Percentiles rank a stretch among this genome's conserved stretches.
phyloP scores from a whole-genome alignment of 805 yeast species.

The Candida ortonii region DNA sequence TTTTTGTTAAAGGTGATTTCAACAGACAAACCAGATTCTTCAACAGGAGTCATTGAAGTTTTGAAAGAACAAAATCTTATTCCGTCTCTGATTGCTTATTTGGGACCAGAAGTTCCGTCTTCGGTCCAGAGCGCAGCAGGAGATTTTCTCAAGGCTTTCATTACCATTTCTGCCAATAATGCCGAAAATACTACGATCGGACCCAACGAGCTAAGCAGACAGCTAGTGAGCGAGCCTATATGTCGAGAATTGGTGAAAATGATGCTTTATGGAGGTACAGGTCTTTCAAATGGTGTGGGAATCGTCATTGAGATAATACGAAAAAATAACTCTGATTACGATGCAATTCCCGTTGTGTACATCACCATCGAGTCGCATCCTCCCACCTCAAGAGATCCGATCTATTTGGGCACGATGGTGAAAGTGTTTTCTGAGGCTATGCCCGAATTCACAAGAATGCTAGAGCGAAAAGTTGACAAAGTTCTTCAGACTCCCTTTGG shows the following conservation, averaged over 20 bases:
- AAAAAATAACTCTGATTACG: slow-evolving; percentile 95
- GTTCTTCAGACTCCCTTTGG: slow-evolving; percentile 64
- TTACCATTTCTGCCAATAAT: slow-evolving; percentile 90
- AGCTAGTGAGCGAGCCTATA: slow-evolving; percentile 74
- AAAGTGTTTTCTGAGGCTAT: slow-evolving; percentile 72
- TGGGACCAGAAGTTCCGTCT: slow-evolving; percentile 65
- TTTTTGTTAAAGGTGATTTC: slow-evolving; percentile 84
- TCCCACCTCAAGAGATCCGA: slow-evolving; percentile 89
- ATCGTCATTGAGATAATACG: slow-evolving; percentile 91
- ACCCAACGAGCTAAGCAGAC: slow-evolving; percentile 90
- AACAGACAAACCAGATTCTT: slow-evolving; percentile 85
- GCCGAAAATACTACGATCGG: slow-evolving; percentile 91
- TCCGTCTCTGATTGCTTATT: slow-evolving; percentile 64
- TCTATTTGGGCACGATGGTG: slow-evolving; percentile 84
- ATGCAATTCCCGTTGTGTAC: slow-evolving; percentile 78
- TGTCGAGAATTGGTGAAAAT: slow-evolving; percentile 65
- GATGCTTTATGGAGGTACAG: slow-evolving; percentile 82
- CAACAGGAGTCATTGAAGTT: slow-evolving; percentile 81
- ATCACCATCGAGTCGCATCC: slow-evolving; percentile 86
- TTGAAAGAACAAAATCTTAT: slow-evolving; percentile 72
- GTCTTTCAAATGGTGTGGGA: slow-evolving; percentile 91
- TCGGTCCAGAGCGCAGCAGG: slow-evolving; percentile 90
- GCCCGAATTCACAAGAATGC: slow-evolving; percentile 63
- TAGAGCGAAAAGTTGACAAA: slow-evolving; percentile 39
- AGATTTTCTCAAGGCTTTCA: slow-evolving; percentile 90